phyloP scores from a whole-genome alignment of 2,329 filamentous ascomycete genomes.

The Leptographium lundbergii region DNA sequence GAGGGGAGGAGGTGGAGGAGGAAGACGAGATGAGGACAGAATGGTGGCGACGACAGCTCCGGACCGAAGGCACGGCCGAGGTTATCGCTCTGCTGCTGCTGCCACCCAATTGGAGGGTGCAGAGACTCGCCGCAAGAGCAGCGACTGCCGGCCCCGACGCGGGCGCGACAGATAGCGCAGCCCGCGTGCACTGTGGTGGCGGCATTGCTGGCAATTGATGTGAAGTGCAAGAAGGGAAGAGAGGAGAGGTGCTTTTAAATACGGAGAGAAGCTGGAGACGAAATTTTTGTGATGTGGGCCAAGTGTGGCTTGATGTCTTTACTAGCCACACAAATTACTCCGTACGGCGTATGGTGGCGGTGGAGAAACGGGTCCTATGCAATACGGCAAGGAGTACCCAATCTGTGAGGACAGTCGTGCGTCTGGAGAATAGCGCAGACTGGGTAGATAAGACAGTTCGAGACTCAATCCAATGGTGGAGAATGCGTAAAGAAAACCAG shows the following conservation, averaged over 20 bases:
- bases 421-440: no score
- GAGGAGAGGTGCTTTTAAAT: background rate
- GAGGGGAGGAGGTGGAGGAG: background rate
- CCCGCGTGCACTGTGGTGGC: constrained; percentile 1
- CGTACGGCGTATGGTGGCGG: no score
- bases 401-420: no score
- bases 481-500: no score
- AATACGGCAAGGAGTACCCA: no score
- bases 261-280: background rate
- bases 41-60: background rate
- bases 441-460: no score
- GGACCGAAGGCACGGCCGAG: background rate
- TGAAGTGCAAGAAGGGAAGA: background rate
- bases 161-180: background rate
- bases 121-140: background rate
- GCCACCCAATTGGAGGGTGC: background rate
- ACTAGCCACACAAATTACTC: background rate
- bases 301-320: background rate
- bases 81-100: background rate
- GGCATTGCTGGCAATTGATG: constrained; percentile 6
- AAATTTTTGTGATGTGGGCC: background rate
- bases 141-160: background rate
- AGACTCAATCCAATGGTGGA: no score
- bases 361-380: no score
- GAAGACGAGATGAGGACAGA: background rate